Percentiles rank a stretch among this genome's conserved stretches.
phyloP scores from a whole-genome alignment of 192 early-diverging fungal genomes.

The Coemansia sp. region DNA sequence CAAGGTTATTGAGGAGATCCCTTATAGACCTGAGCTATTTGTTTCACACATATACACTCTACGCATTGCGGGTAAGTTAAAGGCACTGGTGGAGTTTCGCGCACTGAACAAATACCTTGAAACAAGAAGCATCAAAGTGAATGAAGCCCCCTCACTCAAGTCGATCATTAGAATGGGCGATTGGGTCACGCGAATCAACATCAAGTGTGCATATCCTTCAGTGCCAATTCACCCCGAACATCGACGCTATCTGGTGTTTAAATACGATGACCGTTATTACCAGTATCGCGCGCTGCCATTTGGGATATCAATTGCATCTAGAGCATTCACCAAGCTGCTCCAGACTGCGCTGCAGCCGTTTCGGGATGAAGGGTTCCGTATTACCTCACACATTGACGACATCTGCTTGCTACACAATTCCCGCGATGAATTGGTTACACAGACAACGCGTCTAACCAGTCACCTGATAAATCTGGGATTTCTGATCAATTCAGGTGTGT shows the following conservation, averaged over 20 bases:
- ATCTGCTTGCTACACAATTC: conserved; percentile 41
- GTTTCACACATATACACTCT: conserved; percentile 52
- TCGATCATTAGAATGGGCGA: conserved; percentile 29
- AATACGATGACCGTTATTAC: conserved; percentile 47
- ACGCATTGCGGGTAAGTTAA: conserved; percentile 35
- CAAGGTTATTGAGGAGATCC: conserved; percentile 47
- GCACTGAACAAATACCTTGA: conserved; percentile 46
- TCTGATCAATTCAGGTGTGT: conserved; percentile 36
- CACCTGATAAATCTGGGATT: conserved; percentile 45
- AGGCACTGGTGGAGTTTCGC: conserved; percentile 48
- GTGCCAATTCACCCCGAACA: conserved; percentile 49
- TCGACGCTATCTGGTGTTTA: conserved; percentile 41
- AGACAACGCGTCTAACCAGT: conserved; percentile 33
- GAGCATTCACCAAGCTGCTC: conserved; percentile 44
- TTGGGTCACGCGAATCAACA: conserved; percentile 44
- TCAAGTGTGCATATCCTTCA: conserved; percentile 53
- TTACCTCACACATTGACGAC: conserved; percentile 51
- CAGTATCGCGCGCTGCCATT: conserved; percentile 52
- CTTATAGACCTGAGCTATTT: conserved; percentile 30
- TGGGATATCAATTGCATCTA: conserved; percentile 48
- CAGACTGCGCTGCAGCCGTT: conserved; percentile 48
- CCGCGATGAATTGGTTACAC: conserved; percentile 21
- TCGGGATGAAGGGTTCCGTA: conserved; percentile 35
- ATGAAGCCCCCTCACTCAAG: conserved; percentile 38
- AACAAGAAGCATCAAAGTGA: conserved; percentile 18